Percentiles rank a stretch among this genome's conserved stretches.
Conservation (phyloP, 805 yeast genomes). For the Saturnispora dispora region DNA sequence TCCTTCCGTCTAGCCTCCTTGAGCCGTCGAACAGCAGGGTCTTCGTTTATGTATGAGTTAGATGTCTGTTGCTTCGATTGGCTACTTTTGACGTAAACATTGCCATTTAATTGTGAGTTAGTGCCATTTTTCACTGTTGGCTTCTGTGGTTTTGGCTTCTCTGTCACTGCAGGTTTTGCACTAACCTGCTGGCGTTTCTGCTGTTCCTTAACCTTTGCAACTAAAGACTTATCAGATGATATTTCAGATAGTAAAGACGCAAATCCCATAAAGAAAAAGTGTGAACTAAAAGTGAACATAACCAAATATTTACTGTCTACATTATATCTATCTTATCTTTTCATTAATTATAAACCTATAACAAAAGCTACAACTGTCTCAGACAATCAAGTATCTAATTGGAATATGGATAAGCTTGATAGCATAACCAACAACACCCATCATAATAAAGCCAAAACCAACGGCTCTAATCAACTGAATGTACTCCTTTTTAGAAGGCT, state of each 20-base stretch:
- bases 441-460: slow-evolving; percentile 92
- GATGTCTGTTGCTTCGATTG: slow-evolving; percentile 9
- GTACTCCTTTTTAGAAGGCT: slow-evolving; percentile 88
- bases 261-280: slow-evolving; percentile 11
- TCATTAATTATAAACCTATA: not conserved
- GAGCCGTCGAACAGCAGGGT: slow-evolving; percentile 62
- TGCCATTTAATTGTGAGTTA: not conserved
- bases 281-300: not conserved
- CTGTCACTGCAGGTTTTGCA: not conserved
- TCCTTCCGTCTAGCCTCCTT: slow-evolving; percentile 60
- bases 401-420: slow-evolving; percentile 93
- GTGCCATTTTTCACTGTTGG: not conserved
- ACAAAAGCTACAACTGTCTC: slow-evolving; percentile 17
- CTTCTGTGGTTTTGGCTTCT: not conserved
- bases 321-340: not conserved
- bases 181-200: not conserved
- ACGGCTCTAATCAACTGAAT: slow-evolving; percentile 86
- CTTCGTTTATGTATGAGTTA: slow-evolving; percentile 26
- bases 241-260: slow-evolving; percentile 24
- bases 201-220: not conserved
- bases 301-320: not conserved
- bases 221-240: slow-evolving; percentile 17
- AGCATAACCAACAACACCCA: slow-evolving; percentile 95
- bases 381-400: slow-evolving; percentile 90
- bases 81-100: not conserved